phyloP scores from a whole-genome alignment of 176 grass and related monocot species.

The Lolium perenne region DNA sequence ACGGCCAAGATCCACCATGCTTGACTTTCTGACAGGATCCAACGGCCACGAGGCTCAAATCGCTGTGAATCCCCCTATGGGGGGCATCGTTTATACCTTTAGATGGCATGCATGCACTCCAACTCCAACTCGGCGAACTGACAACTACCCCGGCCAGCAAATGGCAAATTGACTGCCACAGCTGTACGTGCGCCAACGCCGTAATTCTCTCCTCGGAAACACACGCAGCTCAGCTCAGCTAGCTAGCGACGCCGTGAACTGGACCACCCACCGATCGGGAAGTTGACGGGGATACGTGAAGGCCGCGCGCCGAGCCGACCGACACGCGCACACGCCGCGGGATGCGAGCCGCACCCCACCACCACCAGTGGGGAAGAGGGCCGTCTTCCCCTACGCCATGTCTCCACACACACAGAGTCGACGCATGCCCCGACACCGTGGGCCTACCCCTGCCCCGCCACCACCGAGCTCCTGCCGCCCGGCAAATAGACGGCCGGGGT shows the following conservation, averaged over 20 bases:
- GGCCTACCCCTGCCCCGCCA: constrained; percentile 34
- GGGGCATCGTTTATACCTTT: no score
- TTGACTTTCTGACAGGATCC: no score
- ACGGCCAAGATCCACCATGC: no score
- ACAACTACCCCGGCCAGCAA: neutral
- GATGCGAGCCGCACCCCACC: constrained; percentile 34
- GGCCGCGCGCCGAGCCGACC: constrained; percentile 47
- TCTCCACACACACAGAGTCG: constrained; percentile 32
- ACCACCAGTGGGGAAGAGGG: neutral
- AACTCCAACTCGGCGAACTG: neutral
- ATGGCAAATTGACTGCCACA: neutral
- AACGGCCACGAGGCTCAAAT: no score
- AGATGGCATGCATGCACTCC: neutral
- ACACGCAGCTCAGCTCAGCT: neutral
- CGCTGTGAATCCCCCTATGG: no score
- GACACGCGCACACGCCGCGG: constrained; percentile 47
- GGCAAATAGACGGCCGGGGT: no score
- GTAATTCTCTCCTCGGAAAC: constrained; percentile 43
- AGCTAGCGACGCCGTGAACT: neutral
- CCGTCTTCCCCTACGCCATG: constrained; percentile 30
- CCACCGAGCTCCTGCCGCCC: neutral
- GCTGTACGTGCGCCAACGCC: neutral
- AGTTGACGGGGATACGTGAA: neutral
- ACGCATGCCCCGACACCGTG: constrained; percentile 38
- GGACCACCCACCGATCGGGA: constrained; percentile 17